phyloP scores from a whole-genome alignment of 305 asterid species.

The Fraxinus floribunda region DNA sequence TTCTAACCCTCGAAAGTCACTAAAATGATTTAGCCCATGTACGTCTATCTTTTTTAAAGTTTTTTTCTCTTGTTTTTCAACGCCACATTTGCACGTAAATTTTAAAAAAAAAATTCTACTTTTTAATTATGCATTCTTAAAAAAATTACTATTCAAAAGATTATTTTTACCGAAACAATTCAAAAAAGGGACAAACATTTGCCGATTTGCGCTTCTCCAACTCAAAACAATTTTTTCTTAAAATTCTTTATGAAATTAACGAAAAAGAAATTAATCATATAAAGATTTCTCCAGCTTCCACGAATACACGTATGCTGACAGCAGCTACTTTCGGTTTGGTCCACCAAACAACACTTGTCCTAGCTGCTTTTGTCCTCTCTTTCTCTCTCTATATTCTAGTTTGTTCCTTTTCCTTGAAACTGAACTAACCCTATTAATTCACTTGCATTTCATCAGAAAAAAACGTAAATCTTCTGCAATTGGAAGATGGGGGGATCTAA shows the following conservation, averaged over 20 bases:
- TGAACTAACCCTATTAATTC: not conserved
- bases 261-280: too few species aligned
- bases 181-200: too few species aligned
- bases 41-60: too few species aligned
- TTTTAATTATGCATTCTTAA: too few species aligned
- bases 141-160: too few species aligned
- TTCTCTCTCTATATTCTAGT: not conserved
- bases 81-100: too few species aligned
- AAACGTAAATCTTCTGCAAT: not conserved
- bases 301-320: not conserved
- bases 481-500: conserved; percentile 22
- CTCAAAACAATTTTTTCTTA: not conserved
- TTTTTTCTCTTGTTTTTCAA: too few species aligned
- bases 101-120: too few species aligned
- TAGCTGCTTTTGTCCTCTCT: not conserved
- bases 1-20: not conserved
- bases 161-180: too few species aligned
- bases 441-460: not conserved
- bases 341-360: not conserved
- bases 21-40: not conserved
- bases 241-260: not conserved
- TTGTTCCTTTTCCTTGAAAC: not conserved
- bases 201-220: not conserved
- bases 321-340: not conserved
- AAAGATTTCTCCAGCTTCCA: not conserved